Conservation (phyloP, 257 asterid genomes). For the Solanum pimpinellifolium region DNA sequence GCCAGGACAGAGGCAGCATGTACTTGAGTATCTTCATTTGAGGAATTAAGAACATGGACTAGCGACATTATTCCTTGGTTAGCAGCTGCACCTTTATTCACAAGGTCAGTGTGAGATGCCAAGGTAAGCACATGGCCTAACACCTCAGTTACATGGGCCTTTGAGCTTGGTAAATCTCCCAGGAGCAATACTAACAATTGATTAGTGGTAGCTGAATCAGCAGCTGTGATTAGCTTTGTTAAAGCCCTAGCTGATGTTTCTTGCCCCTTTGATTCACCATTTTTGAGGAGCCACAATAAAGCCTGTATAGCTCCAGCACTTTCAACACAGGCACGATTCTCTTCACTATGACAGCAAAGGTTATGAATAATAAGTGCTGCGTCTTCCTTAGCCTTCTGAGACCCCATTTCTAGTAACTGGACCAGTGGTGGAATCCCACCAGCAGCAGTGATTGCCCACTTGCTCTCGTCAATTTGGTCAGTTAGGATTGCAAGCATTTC, state of each 20-base stretch:
- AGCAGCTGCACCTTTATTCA: conserved; percentile 43
- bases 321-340: conserved; percentile 61
- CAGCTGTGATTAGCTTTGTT: conserved; percentile 34
- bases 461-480: conserved; percentile 77
- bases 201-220: conserved; percentile 44
- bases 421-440: conserved; percentile 95
- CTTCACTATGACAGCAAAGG: conserved; percentile 75
- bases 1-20: conserved; percentile 65
- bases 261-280: conserved; percentile 64
- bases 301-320: conserved; percentile 76
- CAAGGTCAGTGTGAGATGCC: conserved; percentile 61
- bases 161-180: conserved; percentile 59
- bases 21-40: conserved; percentile 54
- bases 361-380: conserved; percentile 49
- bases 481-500: conserved; percentile 65
- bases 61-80: conserved; percentile 68
- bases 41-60: conserved; percentile 64
- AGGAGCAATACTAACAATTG: conserved; percentile 57
- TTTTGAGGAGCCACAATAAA: conserved; percentile 58
- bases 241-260: conserved; percentile 58
- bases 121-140: conserved; percentile 73
- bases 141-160: conserved; percentile 51
- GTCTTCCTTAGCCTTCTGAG: conserved; percentile 53
- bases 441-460: conserved; percentile 93
- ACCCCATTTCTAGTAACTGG: conserved; percentile 60